Conservation (phyloP, 257 asterid species). For the Buddleja alternifolia region DNA sequence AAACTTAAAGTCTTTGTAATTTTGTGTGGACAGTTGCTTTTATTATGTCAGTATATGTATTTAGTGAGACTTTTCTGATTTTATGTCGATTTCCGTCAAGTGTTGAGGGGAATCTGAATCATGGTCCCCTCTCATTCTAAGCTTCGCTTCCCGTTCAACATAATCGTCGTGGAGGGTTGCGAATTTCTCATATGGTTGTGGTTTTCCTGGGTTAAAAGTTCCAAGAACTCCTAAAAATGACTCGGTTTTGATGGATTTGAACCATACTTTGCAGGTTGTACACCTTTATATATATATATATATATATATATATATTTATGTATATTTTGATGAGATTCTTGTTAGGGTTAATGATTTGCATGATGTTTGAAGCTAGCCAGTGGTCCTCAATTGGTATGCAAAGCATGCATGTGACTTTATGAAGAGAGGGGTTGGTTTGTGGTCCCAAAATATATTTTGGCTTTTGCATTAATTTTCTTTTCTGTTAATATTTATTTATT, state of each 20-base stretch:
- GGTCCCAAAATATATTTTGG: constrained; percentile 31
- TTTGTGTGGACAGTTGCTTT: constrained; percentile 31
- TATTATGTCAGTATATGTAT: constrained; percentile 21
- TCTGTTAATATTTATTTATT: neutral
- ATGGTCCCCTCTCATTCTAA: neutral
- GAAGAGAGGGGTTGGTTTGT: constrained; percentile 2
- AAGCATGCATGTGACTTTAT: constrained; percentile 29
- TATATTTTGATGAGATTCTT: too few species aligned
- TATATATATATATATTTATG: too few species aligned
- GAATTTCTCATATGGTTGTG: too few species aligned
- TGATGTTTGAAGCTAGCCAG: constrained; percentile 13
- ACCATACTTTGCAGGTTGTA: neutral
- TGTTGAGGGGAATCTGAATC: neutral
- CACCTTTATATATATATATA: too few species aligned
- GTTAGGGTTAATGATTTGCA: constrained; percentile 23
- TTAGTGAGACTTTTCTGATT: neutral
- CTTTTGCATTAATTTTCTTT: neutral
- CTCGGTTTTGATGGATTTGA: too few species aligned
- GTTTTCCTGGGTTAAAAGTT: too few species aligned
- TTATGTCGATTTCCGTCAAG: neutral
- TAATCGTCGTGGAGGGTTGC: too few species aligned
- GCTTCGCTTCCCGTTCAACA: too few species aligned
- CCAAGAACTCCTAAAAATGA: too few species aligned
- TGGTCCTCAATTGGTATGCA: constrained; percentile 31
- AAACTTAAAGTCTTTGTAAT: constrained; percentile 24